Percentiles rank a stretch among this genome's conserved stretches.
phyloP scores from a whole-genome alignment of 1,284 basidiomycete species.

The Gymnopus androsaceus region DNA sequence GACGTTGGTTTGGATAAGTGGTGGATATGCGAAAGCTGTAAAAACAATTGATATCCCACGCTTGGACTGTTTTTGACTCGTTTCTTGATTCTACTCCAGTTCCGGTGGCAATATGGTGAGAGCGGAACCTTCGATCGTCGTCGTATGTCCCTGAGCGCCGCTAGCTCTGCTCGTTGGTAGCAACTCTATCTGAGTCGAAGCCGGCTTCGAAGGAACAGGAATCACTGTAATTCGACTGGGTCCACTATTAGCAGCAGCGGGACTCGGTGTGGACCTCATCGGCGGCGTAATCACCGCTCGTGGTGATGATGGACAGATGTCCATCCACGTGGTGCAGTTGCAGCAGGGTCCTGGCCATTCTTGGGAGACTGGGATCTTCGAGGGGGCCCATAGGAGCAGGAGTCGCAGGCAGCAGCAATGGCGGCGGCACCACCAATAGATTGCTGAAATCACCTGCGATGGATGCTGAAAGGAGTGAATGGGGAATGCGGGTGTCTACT shows the following conservation, averaged over 20 bases:
- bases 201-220: not conserved
- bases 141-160: no score
- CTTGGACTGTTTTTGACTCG: no score
- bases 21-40: no score
- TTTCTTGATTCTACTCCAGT: no score
- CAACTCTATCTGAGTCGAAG: not conserved
- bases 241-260: not conserved
- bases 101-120: no score
- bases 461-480: constrained; percentile 62
- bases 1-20: no score
- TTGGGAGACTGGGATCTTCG: no score
- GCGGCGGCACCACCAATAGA: constrained; percentile 53
- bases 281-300: not conserved
- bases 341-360: not conserved
- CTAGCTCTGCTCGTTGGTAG: not conserved
- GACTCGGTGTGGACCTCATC: not conserved
- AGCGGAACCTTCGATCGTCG: no score
- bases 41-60: no score
- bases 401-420: constrained; percentile 19
- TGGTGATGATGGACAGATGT: constrained; percentile 6
- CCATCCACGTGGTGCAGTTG: constrained; percentile 7
- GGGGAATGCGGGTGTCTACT: constrained; percentile 77
- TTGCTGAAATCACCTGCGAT: constrained; percentile 31
- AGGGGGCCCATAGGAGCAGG: constrained; percentile 14
- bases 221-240: not conserved